Base-by-base conservation (phyloP, 352 stramenopile species). In the Phytophthora pistaciae region DNA sequence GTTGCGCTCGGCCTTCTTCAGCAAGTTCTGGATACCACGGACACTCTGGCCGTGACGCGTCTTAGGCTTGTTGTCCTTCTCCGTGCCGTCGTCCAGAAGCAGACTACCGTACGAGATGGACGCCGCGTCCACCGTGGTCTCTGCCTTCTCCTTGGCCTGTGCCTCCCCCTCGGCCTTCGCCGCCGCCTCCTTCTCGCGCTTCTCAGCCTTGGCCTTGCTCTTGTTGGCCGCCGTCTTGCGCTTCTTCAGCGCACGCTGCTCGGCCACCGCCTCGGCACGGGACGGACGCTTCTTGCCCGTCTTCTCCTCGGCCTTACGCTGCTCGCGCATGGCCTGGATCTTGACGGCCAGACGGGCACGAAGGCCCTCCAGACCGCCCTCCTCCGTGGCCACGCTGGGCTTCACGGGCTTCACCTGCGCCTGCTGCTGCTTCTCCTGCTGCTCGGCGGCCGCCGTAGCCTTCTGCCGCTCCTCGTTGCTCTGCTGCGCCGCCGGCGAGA, bases 1-100 rank as follows among this genome's bases (percentile, higher is more conserved):
- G 72, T 94, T 94, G 1, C 75, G 71, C 73, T 94, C 85, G 1
- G 87, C 87, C 78, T 94, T 94, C 70, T 94, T 92, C 53, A 94
- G 68, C 56, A 94, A 44, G 66, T 94, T 94, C 74, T 93, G 82
- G 68, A 94, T 92, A 16, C 82, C 80, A 52, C 82, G 82, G 4
- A 94, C 72, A 36, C 80, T 80, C 75, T 91, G 84, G 18, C 87
- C 85, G 58, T 94, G 91, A 27, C 87, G 87, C 5, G 85, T 94
- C 78, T 91, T 90, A 11, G 78, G 81, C 59, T 81, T 77, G n/a
- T 78, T 78, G 53, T 82, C 70, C 60, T 81, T 78, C 29, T 84
- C 77, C 16, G 75, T 77, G 49, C 82, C 73, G 33, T 94, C 85
- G 23, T 91, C 76, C 20, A 94, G 70, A 56, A 93, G 63, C 63